Conservation (phyloP, 2,329 filamentous ascomycete genomes). For the Pezicula radicicola region DNA sequence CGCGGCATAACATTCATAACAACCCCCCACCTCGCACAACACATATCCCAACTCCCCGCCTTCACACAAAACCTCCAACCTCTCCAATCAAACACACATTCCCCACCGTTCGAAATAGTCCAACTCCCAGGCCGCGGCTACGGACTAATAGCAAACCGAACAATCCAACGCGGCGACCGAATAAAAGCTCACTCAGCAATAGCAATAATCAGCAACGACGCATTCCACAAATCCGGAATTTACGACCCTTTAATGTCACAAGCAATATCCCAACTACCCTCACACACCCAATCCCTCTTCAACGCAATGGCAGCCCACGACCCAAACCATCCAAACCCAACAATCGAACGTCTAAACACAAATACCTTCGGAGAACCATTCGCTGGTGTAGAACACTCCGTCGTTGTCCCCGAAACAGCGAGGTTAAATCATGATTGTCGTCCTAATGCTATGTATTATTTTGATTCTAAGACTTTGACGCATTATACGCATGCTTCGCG, state of each 20-base stretch:
- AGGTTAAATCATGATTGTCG: conserved; percentile 37
- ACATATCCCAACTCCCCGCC: conserved; percentile 5
- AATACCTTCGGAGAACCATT: conserved; percentile 18
- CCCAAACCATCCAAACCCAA: conserved; percentile 1
- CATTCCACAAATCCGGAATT: neutral
- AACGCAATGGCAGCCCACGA: conserved; percentile 10
- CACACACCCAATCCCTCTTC: conserved; percentile 2
- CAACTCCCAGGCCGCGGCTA: conserved; percentile 13
- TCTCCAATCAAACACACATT: neutral
- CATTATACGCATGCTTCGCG: conserved; percentile 33
- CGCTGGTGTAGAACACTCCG: conserved; percentile 4
- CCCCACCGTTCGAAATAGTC: conserved; percentile 8
- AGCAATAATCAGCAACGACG: conserved; percentile 15
- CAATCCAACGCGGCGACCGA: conserved; percentile 10
- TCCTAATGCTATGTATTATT: conserved; percentile 29
- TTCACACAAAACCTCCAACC: conserved; percentile 4
- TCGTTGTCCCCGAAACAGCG: conserved; percentile 12
- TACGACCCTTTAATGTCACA: conserved; percentile 5
- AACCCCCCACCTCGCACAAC: conserved; percentile 9
- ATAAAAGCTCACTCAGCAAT: conserved; percentile 13
- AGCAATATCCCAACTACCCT: conserved; percentile 12
- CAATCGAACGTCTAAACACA: conserved; percentile 17
- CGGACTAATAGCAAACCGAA: conserved; percentile 15
- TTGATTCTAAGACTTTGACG: conserved; percentile 28
- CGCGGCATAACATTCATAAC: conserved; percentile 15